Evolutionary conservation across 2,329 filamentous ascomycete genomes (phyloP), one percentile per base, ranked within the genome.

Genomic region (Pyrenophora teres): DNA sequence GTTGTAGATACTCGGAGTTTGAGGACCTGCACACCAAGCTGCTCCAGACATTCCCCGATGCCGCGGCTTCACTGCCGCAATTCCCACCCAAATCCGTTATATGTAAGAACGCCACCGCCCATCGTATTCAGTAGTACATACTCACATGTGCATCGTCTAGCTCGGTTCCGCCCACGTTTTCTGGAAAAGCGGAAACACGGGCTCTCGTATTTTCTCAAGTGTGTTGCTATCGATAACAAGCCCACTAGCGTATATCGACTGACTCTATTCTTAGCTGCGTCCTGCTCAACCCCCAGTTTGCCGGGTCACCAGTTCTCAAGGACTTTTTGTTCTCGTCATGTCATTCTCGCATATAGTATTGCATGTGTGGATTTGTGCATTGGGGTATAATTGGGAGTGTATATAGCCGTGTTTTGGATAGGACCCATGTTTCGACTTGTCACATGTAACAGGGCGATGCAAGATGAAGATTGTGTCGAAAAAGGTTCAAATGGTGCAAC

Each of bases 121-220:
- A 51, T 46, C 54, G 54, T 32, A 4, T 12, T 2, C 8, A 18
- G n/a, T 21, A 18, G 59, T n/a, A n/a, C n/a, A n/a, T 19, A 30
- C 49, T 48, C 21, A 67, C 55, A 41, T 46, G 45, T 45, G 21
- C 47, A 49, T 27, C 25, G 10, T 43, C 42, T 60, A 83, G 81
- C 81, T 64, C 81, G 81, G 57, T 96, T 97, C 69, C 83, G 89
- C 44, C 87, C 90, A 9, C 84, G 83, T 44, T 97, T 99, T 72
- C 81, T 99, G 15, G 92, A 97, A 73, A 87, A 88, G 68, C 83
- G 94, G 66, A 86, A 90, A 62, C 81, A 85, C 36, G 93, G 92
- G 5, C 78, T 99, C 52, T 87, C 90, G 69, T 96, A 97, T 71
- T 99, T 97, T 71, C 78, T 99, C 47, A 96, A 96, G 92, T 96